Percentiles rank a stretch among this genome's conserved stretches.
These are phyloP conservation scores for Cubamyces sp. DNA, from an alignment of 768 basidiomycete genomes.

Conservation along the genomic window DNA sequence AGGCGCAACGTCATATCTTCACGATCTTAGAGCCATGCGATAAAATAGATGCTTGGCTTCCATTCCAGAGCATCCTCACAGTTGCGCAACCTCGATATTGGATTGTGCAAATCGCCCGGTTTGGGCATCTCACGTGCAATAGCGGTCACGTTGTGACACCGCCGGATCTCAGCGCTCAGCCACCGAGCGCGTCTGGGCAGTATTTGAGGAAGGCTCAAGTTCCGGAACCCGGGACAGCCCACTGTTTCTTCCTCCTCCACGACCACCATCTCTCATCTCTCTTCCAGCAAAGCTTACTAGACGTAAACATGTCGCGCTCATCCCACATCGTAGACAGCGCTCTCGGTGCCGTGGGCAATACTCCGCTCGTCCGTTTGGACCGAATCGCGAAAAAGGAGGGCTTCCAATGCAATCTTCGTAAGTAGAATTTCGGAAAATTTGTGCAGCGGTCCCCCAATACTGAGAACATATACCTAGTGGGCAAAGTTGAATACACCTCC, in stretches of 20 bases:
- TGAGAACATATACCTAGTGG: conserved; percentile 52
- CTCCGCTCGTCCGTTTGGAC: conserved; percentile 87
- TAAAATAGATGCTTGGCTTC: no score
- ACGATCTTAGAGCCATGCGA: no score
- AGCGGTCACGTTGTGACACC: background rate
- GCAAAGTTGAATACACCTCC: conserved; percentile 88
- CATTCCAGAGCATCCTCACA: no score
- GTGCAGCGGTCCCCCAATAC: background rate
- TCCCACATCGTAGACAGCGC: conserved; percentile 71
- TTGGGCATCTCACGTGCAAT: background rate
- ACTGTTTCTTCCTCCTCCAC: conserved; percentile 8
- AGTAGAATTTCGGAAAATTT: conserved; percentile 35
- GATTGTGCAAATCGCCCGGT: background rate
- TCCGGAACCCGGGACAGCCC: background rate
- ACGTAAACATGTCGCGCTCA: conserved; percentile 33
- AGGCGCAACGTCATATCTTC: no score
- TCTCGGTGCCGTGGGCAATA: conserved; percentile 86
- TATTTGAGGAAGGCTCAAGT: background rate
- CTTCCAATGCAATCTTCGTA: conserved; percentile 88
- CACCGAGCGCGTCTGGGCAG: background rate
- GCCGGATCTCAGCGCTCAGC: background rate
- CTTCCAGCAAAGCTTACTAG: conserved; percentile 16
- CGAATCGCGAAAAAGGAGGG: conserved; percentile 74
- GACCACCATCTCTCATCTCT: background rate
- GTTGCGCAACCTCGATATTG: background rate